Base-by-base conservation (phyloP, 208 protist species). In the Leishmania gerbilli region DNA sequence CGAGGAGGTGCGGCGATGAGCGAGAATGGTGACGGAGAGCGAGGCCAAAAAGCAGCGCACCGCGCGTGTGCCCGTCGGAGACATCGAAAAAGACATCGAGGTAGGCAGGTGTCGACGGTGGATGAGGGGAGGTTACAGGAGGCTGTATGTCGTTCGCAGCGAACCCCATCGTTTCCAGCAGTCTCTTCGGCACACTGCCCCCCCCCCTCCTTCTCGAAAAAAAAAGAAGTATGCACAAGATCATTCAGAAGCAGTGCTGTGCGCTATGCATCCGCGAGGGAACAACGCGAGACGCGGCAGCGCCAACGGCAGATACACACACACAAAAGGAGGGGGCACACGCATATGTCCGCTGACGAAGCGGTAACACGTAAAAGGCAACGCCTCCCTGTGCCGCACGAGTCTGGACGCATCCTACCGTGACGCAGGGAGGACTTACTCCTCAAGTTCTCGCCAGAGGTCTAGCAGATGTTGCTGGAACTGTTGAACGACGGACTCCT, bases 391-490 rank as follows among this genome's bases (percentile, higher is more conserved):
- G 67, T 72, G 13, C 0, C 7, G 24, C 17, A 37, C 2, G 67
- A 42, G 34, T 21, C 21, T 31, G 13, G 45, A 74, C 27, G 47
- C 27, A 31, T 13, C 27, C 56, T 24, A 15, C 27, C 31, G 69
- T 53, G 42, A 17, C 4, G n/a, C 8, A 7, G 69, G 24, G 27
- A 51, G 40, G 4, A 34, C 37, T 53, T 45, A 31, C 45, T 7
- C 45, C 42, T 74, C 49, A 11, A 45, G 19, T 1, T 42, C 37
- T 45, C 40, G n/a, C 72, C 72, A 76, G 72, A 76, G 72, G 51
- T 60, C 53, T 31, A 76, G 53, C 42, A 76, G 31, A 47, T 15
- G 17, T 7, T 76, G 72, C 72, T 76, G 72, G 53, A 76, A 76
- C 72, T 64, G 17, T 64, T 76, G 72, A 24, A 76, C 34, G 3